phyloP scores from a whole-genome alignment of 1,284 basidiomycete species.

The Sanguinoderma infundibulare region DNA sequence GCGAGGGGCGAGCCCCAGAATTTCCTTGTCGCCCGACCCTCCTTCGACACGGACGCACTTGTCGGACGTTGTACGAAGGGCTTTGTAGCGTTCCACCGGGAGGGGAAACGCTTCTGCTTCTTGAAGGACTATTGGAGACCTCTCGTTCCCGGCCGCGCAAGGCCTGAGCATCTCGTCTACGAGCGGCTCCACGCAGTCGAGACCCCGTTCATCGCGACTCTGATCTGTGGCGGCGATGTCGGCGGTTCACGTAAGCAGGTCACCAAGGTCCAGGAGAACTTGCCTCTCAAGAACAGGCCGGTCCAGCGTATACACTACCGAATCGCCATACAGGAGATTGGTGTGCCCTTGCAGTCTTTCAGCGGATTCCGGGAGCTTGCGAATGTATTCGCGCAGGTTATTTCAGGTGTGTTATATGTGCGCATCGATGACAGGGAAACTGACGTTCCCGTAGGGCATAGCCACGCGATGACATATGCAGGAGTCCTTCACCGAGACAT shows the following conservation, averaged over 20 bases:
- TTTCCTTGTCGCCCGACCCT: slow-evolving; percentile 7
- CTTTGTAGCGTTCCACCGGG: slow-evolving; percentile 5
- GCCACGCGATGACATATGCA: neutral
- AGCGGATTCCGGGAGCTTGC: neutral
- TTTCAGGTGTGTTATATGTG: neutral
- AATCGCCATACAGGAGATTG: slow-evolving; percentile 1
- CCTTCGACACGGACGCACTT: neutral
- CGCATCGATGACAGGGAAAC: neutral
- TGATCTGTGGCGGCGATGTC: slow-evolving; percentile 18
- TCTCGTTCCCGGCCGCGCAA: neutral
- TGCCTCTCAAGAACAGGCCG: neutral
- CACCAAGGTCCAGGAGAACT: neutral
- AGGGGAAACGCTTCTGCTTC: neutral
- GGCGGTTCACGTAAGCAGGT: neutral
- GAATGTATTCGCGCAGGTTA: neutral
- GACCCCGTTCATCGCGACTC: neutral
- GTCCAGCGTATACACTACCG: slow-evolving; percentile 7
- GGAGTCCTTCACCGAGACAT: slow-evolving; percentile 11
- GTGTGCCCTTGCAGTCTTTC: neutral
- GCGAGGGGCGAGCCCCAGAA: neutral
- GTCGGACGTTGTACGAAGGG: slow-evolving; percentile 8
- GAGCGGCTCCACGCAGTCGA: neutral
- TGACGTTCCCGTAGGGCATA: neutral
- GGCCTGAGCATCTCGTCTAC: slow-evolving; percentile 12
- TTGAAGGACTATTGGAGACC: slow-evolving; percentile 16